Conservation (phyloP, 495 filamentous ascomycete species). For the Aspergillus biplanus region DNA sequence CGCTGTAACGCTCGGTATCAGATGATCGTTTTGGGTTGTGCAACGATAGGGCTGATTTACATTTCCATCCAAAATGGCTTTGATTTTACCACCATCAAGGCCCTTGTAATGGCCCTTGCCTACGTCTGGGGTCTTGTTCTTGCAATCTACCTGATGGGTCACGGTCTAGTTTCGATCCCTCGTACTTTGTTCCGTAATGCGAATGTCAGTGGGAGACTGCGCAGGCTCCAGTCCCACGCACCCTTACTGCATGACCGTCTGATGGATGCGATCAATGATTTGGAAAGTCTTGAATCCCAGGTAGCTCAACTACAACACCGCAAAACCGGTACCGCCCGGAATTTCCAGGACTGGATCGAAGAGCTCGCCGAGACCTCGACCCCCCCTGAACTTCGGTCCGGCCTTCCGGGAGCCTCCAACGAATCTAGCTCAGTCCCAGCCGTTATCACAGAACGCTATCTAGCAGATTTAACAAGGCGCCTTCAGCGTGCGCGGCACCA, state of each 20-base stretch:
- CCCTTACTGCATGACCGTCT: constrained; percentile 84
- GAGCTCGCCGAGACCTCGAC: constrained; percentile 77
- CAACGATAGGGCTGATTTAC: constrained; percentile 76
- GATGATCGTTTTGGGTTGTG: constrained; percentile 72
- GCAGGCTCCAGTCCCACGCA: constrained; percentile 75
- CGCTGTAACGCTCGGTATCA: constrained; percentile 88
- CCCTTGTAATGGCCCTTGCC: constrained; percentile 85
- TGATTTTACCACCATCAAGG: constrained; percentile 65
- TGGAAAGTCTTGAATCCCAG: constrained; percentile 81
- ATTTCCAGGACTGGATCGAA: constrained; percentile 94
- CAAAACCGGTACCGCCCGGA: constrained; percentile 78
- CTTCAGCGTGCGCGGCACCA: constrained; percentile 80
- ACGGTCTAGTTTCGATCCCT: constrained; percentile 91
- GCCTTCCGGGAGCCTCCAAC: constrained; percentile 41
- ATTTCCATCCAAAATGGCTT: constrained; percentile 80
- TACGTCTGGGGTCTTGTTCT: constrained; percentile 91
- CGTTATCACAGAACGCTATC: constrained; percentile 89
- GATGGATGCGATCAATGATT: constrained; percentile 77
- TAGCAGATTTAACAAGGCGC: constrained; percentile 84
- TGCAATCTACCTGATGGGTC: constrained; percentile 96
- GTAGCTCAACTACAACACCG: constrained; percentile 75
- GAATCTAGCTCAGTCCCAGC: constrained; percentile 59
- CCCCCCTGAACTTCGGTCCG: constrained; percentile 64
- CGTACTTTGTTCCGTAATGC: constrained; percentile 76
- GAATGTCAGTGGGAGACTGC: constrained; percentile 69